Conservation (phyloP, 139 green algal genomes). For the Astrephomene gubernaculifera region DNA sequence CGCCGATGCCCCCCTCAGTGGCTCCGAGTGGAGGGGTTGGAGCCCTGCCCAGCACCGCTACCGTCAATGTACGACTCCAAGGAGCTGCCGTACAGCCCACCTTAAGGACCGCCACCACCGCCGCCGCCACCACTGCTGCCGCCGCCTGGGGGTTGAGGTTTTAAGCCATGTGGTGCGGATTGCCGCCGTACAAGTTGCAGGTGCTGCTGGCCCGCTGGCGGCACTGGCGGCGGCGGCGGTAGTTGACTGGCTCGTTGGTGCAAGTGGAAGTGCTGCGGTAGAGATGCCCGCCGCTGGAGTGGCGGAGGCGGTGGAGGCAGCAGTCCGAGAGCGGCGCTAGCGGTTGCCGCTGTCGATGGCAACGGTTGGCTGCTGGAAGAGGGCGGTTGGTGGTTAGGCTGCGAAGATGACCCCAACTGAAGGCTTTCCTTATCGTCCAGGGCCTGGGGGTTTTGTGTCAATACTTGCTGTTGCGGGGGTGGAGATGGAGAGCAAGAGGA, state of each 20-base stretch:
- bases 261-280: neutral
- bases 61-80: no score
- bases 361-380: neutral
- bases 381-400: no score
- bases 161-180: neutral
- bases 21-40: no score
- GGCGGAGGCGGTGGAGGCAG: neutral
- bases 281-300: neutral
- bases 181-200: neutral
- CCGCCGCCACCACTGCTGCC: neutral
- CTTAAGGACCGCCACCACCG: neutral
- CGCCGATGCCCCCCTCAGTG: no score
- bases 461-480: no score
- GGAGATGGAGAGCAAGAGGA: no score
- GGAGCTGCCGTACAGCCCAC: no score
- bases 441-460: no score
- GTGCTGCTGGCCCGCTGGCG: neutral
- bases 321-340: neutral
- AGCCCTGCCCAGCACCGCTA: no score
- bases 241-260: no score
- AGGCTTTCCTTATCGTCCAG: no score
- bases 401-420: no score
- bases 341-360: neutral
- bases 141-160: neutral
- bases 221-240: neutral